phyloP scores from a whole-genome alignment of 129 eudicot genomes.

The Chrysanthemum lavandulifolium region DNA sequence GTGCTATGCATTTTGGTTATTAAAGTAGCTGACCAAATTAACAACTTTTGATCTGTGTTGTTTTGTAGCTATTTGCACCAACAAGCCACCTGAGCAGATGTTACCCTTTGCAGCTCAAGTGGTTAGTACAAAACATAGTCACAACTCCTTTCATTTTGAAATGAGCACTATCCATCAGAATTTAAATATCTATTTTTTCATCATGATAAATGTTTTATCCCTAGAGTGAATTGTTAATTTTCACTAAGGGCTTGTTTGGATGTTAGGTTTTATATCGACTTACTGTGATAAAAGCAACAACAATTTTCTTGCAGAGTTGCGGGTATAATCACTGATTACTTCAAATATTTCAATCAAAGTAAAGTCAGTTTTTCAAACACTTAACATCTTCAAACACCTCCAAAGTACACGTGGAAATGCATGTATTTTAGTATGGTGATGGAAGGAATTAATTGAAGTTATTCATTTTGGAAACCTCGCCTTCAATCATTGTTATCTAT shows the following conservation, averaged over 20 bases:
- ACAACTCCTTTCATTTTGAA: background rate
- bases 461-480: background rate
- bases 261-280: too few species aligned
- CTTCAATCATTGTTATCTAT: background rate
- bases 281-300: too few species aligned
- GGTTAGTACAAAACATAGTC: conserved; percentile 66
- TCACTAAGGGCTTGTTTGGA: too few species aligned
- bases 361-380: too few species aligned
- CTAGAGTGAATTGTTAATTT: too few species aligned
- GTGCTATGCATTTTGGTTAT: conserved; percentile 8
- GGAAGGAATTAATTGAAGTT: background rate
- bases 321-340: too few species aligned
- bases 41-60: conserved; percentile 6
- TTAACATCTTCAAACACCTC: too few species aligned
- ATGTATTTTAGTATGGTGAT: too few species aligned
- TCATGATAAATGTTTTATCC: background rate
- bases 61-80: conserved; percentile 67
- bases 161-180: too few species aligned
- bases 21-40: background rate
- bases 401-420: too few species aligned
- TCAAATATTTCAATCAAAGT: too few species aligned
- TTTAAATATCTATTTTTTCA: background rate
- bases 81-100: conserved; percentile 75
- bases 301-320: too few species aligned
- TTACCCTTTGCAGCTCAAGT: conserved; percentile 90